These are phyloP conservation scores for Xylaria telfairii DNA, from an alignment of 495 filamentous ascomycete genomes.

Conservation along the genomic window DNA sequence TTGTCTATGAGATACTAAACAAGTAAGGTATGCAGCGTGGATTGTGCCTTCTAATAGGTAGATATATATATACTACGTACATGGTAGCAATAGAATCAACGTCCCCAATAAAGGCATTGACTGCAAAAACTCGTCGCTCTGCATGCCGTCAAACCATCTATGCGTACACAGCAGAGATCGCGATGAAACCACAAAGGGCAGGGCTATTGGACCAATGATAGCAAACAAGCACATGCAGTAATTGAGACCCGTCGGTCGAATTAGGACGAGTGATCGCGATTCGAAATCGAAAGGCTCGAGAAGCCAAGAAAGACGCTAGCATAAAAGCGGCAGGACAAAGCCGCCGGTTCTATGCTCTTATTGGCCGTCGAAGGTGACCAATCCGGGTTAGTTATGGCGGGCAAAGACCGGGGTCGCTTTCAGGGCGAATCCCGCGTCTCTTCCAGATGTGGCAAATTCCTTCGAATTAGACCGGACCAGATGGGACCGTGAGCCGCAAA, in stretches of 20 bases:
- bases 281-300: slow-evolving; percentile 13
- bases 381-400: slow-evolving; percentile 11
- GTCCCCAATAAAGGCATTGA: too few species aligned
- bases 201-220: slow-evolving; percentile 5
- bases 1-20: too few species aligned
- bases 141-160: neutral
- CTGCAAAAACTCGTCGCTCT: too few species aligned
- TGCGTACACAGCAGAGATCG: neutral
- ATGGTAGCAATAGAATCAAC: neutral
- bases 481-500: slow-evolving; percentile 23
- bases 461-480: slow-evolving; percentile 33
- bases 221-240: neutral
- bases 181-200: slow-evolving; percentile 3
- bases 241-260: neutral
- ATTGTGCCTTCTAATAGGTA: too few species aligned
- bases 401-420: neutral
- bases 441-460: slow-evolving; percentile 13
- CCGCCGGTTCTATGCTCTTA: neutral
- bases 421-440: neutral
- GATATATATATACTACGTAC: too few species aligned
- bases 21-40: too few species aligned
- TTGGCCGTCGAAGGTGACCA: slow-evolving; percentile 9
- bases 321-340: slow-evolving; percentile 20
- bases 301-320: slow-evolving; percentile 20
- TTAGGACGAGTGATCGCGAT: slow-evolving; percentile 4